Conservation (phyloP, 306 rosid species). For the Urtica urens region DNA sequence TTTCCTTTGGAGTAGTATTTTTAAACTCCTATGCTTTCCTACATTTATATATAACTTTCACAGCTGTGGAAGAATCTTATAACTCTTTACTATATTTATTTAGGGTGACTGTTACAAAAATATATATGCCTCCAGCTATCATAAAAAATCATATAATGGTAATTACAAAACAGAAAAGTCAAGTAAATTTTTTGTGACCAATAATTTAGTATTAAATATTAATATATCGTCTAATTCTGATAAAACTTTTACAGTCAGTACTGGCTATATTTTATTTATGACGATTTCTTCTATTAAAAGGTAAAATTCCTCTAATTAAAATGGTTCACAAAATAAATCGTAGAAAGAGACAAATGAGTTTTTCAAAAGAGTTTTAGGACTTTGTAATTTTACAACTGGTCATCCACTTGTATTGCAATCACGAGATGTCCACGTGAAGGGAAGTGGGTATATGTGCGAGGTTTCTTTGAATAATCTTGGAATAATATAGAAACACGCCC, state of each 20-base stretch:
- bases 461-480: conserved; percentile 2
- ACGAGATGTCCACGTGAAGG: conserved; percentile 94
- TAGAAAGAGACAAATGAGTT: background rate
- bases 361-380: background rate
- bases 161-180: too few relatives aligned
- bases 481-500: background rate
- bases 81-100: background rate
- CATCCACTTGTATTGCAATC: conserved; percentile 22
- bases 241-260: too few relatives aligned
- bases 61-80: conserved; percentile 14
- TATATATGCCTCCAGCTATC: too few relatives aligned
- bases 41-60: conserved; percentile 7
- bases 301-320: conserved; percentile 1
- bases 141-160: too few relatives aligned
- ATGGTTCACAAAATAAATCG: background rate
- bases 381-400: background rate
- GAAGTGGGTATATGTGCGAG: conserved; percentile 15
- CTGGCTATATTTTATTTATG: background rate
- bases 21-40: conserved; percentile 21
- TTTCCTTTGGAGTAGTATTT: conserved; percentile 38
- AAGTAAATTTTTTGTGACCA: too few relatives aligned
- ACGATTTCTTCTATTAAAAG: background rate
- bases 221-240: too few relatives aligned
- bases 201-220: too few relatives aligned
- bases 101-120: too few relatives aligned